Base-by-base conservation (phyloP, 1,284 basidiomycete species). In the Irpex rosettiformis region DNA sequence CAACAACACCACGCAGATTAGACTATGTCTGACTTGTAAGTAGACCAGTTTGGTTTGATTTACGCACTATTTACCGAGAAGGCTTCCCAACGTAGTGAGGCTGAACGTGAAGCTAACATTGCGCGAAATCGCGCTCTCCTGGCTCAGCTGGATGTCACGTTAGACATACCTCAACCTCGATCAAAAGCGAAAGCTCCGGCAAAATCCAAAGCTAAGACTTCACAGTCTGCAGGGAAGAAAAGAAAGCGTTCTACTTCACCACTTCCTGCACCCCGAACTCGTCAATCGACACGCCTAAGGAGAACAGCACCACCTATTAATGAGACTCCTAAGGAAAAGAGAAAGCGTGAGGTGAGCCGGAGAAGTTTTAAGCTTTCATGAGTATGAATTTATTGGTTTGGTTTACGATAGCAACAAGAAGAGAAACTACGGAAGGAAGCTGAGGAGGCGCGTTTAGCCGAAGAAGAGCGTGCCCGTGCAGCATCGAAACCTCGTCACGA, bases 61-160 rank as follows among this genome's bases (percentile, higher is more conserved):
- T 13, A 29, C 45, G 11, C 11, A 51, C 25, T 3, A 51, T 51
- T 8, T 28, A 10, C 6, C 27, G 8, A 51, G 0, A 11, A 7
- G 25, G 0, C 6, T 29, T 16, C 16, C 28, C 11, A 18, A n/a
- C 52, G 13, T 63, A 91, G 89, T 67, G 90, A 92, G 72, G 72
- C 80, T 30, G 86, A 90, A 65, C 85, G 90, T 13, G 83, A 88
- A 66, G 85, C 83, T 6, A 92, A 91, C 65, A 91, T 93, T 54
- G 88, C 87, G 10, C 80, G 88, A 52, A 93, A 93, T 68, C 84
- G 81, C 45, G 86, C 83, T 8, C 75, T 92, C 6, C 77, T 93
- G 30, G 84, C 87, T 60, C 72, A 88, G 65, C 79, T 93, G 22
- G 82, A 88, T 18, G 74, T 92, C 30, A 81, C 83, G 62, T 81